Base-by-base conservation (phyloP, 768 basidiomycete genomes). In the Brasilioporus rufonigricans region DNA sequence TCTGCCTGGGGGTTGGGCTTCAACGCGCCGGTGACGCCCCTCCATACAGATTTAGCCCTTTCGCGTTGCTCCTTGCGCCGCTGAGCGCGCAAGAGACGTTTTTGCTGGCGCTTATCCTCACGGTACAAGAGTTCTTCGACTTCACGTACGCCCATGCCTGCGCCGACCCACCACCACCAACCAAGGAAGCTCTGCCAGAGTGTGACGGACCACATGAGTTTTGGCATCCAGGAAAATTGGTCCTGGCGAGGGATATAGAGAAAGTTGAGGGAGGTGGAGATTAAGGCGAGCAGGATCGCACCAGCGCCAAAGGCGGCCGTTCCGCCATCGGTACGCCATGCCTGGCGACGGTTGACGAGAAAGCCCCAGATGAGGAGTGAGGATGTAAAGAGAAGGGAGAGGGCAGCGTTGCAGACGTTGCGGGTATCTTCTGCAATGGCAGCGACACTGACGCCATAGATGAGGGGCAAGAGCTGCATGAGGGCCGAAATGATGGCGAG, bases 151-250 rank as follows among this genome's bases (percentile, higher is more conserved):
- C 87, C 90, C 77, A 89, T 91, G 6, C 93, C 89, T 2, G 89
- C 84, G n/a, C 94, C 94, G 14, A 93, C 93, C 93, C 93, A 98
- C 94, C 94, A 98, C 94, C 94, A 98, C 92, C 93, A 98, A 0
- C 91, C 93, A 21, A 97, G 72, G 72, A 95, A 96, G 71, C 85
- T 92, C 77, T 99, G 97, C 97, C 97, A 99, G 19, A 98, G 81
- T 12, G 98, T 84, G 48, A 97, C 85, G 9, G 89, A 86, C 85
- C 93, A 95, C 71, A 93, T 84, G 49, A 98, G 77, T 23, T 86
- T 83, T 1, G 93, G 91, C 53, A 98, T 79, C 97, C 97, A 98
- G n/a, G 84, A 76, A 58, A 91, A 90, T 62, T 92, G 85, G 58
- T 96, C 89, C 64, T 89, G 85, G 50, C 76, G 76, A 11, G 87